phyloP scores from a whole-genome alignment of 1,139 yeast genomes.

The Debaryomyces robertsiae region DNA sequence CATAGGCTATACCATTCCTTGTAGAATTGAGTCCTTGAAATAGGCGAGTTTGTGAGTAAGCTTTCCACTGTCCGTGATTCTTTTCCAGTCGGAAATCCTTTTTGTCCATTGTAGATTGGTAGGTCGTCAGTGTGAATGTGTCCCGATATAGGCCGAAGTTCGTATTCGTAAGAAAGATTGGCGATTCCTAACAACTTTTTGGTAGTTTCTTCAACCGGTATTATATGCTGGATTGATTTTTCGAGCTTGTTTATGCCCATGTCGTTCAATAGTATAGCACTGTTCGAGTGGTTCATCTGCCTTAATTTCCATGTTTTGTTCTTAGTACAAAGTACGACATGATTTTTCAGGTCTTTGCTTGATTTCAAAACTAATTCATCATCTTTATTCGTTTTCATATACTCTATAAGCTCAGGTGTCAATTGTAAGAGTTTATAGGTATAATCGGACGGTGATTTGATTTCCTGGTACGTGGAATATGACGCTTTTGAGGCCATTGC shows the following conservation, averaged over 20 bases:
- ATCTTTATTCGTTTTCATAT: conserved; percentile 34
- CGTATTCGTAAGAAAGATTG: conserved; percentile 51
- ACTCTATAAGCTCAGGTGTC: conserved; percentile 52
- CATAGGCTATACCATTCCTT: conserved; percentile 53
- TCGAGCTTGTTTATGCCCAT: conserved; percentile 21
- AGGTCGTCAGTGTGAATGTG: conserved; percentile 42
- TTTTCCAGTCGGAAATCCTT: not conserved
- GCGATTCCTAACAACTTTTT: conserved; percentile 41
- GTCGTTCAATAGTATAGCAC: conserved; percentile 58
- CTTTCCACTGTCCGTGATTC: conserved; percentile 32
- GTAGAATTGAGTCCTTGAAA: conserved; percentile 58
- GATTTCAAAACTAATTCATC: conserved; percentile 51
- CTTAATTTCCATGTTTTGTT: conserved; percentile 63
- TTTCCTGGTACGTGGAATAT: conserved; percentile 31
- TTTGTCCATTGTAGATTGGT: conserved; percentile 49
- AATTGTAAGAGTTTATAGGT: conserved; percentile 62
- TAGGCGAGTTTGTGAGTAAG: conserved; percentile 50
- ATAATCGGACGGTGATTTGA: conserved; percentile 22
- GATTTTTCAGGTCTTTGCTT: conserved; percentile 33
- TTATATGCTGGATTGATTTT: conserved; percentile 11
- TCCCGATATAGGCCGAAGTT: conserved; percentile 47
- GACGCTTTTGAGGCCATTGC: conserved; percentile 3
- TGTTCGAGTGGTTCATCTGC: conserved; percentile 85
- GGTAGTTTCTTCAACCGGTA: conserved; percentile 14
- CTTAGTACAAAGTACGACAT: conserved; percentile 65